phyloP scores from a whole-genome alignment of 345 rosid species.

The Pelargonium nanum region DNA sequence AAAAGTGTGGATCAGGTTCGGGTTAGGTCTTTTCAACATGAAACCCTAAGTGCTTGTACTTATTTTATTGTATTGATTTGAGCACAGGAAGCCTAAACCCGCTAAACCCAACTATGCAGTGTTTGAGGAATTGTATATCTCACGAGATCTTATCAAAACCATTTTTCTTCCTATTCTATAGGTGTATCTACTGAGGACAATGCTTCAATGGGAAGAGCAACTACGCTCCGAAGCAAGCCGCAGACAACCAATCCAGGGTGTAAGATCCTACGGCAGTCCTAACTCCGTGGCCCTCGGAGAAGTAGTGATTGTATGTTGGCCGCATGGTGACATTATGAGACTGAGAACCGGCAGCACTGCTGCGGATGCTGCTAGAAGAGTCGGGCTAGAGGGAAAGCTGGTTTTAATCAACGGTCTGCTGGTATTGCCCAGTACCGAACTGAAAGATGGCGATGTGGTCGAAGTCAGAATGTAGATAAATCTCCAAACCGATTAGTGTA shows the following conservation, averaged over 20 bases:
- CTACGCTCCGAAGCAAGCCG: constrained; percentile 33
- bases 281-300: constrained; percentile 35
- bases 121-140: not conserved
- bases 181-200: constrained; percentile 59
- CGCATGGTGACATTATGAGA: constrained; percentile 60
- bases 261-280: not conserved
- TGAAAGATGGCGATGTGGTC: constrained; percentile 60
- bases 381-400: constrained; percentile 49
- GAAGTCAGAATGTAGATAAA: constrained; percentile 39
- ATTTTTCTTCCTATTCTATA: constrained; percentile 7
- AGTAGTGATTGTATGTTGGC: constrained; percentile 57
- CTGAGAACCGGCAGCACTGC: constrained; percentile 59
- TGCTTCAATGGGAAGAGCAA: constrained; percentile 72
- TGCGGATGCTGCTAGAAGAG: constrained; percentile 62
- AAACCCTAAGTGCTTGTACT: no score
- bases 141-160: not conserved
- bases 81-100: no score
- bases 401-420: constrained; percentile 52
- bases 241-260: constrained; percentile 18
- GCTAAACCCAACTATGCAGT: no score
- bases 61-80: no score
- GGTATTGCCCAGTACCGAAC: constrained; percentile 51
- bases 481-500: not conserved
- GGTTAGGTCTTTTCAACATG: no score
- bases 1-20: no score